Evolutionary conservation across 2,329 filamentous ascomycete genomes (phyloP).

Genomic region (Colletotrichum plurivorum): DNA sequence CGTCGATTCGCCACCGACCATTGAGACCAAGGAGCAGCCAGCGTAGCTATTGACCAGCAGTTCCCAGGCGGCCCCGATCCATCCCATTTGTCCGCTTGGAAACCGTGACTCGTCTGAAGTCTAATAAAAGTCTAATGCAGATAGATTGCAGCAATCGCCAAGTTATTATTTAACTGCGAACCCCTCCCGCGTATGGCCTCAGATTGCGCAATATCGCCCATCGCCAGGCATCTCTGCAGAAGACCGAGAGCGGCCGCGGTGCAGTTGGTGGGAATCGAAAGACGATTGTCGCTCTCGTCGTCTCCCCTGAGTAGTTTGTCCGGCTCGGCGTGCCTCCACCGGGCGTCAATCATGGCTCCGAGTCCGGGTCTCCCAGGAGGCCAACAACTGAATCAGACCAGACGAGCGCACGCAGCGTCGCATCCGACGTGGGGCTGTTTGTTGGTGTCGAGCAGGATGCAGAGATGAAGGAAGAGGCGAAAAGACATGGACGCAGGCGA

Average conservation of each 20-base stretch:
- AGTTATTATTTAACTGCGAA: too few species aligned
- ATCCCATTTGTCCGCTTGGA: not conserved
- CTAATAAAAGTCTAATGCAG: not conserved
- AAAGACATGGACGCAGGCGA: conserved; percentile 12
- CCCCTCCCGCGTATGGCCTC: not conserved
- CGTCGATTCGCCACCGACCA: not conserved
- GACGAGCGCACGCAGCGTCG: conserved; percentile 15
- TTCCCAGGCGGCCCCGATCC: not conserved
- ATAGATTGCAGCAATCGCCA: not conserved
- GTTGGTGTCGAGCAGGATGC: not conserved
- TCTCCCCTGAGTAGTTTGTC: conserved; percentile 11
- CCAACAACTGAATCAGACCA: conserved; percentile 10
- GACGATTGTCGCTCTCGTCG: not conserved
- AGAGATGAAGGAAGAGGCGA: conserved; percentile 32
- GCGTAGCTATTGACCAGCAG: too few species aligned
- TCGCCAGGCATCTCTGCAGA: conserved; percentile 19
- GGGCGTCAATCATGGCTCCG: conserved; percentile 19
- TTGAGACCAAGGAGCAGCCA: too few species aligned
- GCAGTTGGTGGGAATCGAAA: not conserved
- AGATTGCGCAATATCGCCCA: conserved; percentile 16
- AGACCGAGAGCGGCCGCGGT: not conserved
- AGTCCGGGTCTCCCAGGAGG: not conserved
- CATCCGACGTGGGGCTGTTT: conserved; percentile 19
- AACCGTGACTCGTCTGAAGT: not conserved
- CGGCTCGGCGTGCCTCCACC: conserved; percentile 18